Evolutionary conservation across 306 rosid species (phyloP), one percentile per base, ranked within the genome.

Genomic region (Cicer yamashitae): DNA sequence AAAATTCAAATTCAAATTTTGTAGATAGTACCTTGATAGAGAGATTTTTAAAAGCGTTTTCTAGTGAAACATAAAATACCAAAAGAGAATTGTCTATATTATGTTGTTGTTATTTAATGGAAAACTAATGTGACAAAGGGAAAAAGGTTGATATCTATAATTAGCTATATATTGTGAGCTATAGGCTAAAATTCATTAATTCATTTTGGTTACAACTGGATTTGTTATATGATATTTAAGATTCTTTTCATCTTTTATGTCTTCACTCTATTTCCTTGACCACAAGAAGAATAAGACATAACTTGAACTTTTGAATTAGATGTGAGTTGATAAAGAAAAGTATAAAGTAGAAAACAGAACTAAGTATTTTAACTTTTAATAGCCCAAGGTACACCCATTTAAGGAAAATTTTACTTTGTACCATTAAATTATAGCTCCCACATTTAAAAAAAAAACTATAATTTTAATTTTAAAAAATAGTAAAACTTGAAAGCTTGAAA

Each of bases 1-100:
- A 59, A 70, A 70, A 15, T 70, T 81, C 41, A 62, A 81, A 81
- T 81, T 81, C 84, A 76, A 81, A 81, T 64, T 53, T 44, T 74
- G 22, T 43, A 18, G 39, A 75, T 52, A 70, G 70, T 80, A 17
- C 11, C 71, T 54, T 22, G 41, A 40, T 47, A 60, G 6, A 4
- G 38, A 57, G 64, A 74, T 48, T 65, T 53, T 53, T 53, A 60
- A 65, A 71, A 43, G 11, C 2, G 6, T 62, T 64, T 34, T 46
- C 61, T 46, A 45, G 70, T 68, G 30, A 73, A 68, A 77, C 3
- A 7, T 8, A 52, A 17, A 41, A 62, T 34, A 70, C 8, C 66
- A 40, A 61, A 78, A 48, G 8, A 12, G 22, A 68, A 71, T 61
- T 75, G 68, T 39, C 15, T 80, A 47, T 64, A 50, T 59, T 51